Percentiles rank a stretch among this genome's conserved stretches.
phyloP scores from a whole-genome alignment of 208 protist species.

The Trypanosoma melophagium region DNA sequence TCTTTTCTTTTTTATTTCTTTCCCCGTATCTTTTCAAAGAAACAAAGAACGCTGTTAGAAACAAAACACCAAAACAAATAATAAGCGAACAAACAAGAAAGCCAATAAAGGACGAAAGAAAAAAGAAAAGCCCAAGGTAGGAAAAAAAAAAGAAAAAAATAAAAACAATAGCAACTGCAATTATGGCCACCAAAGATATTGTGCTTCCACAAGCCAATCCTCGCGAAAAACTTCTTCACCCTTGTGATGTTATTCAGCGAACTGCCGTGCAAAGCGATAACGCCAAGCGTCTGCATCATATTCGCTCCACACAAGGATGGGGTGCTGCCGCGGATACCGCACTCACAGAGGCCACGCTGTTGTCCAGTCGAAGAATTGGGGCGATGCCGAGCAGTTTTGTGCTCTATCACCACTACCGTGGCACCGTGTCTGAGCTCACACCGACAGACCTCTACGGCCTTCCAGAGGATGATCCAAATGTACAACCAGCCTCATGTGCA shows the following conservation, averaged over 20 bases:
- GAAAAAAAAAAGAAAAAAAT: constrained; percentile 7
- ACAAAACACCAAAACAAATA: too few species aligned
- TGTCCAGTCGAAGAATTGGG: constrained; percentile 67
- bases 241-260: constrained; percentile 85
- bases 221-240: constrained; percentile 71
- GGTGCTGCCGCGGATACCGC: constrained; percentile 72
- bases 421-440: constrained; percentile 65
- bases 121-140: background rate
- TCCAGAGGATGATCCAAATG: constrained; percentile 79
- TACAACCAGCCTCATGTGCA: constrained; percentile 81
- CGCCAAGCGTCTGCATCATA: constrained; percentile 77
- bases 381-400: constrained; percentile 68
- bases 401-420: constrained; percentile 84
- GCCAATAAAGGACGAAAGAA: background rate
- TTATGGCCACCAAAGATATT: constrained; percentile 49
- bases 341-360: constrained; percentile 73
- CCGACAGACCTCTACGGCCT: constrained; percentile 75
- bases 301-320: constrained; percentile 77
- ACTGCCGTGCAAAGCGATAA: constrained; percentile 66
- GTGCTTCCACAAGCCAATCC: constrained; percentile 42
- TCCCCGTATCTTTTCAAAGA: too few species aligned
- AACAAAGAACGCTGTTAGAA: too few species aligned
- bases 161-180: background rate
- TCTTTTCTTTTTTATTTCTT: constrained; percentile 18
- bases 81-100: background rate